These are phyloP conservation scores for Trichoderma atroviride DNA, from an alignment of 2,329 filamentous ascomycete genomes.

Conservation along the genomic window DNA sequence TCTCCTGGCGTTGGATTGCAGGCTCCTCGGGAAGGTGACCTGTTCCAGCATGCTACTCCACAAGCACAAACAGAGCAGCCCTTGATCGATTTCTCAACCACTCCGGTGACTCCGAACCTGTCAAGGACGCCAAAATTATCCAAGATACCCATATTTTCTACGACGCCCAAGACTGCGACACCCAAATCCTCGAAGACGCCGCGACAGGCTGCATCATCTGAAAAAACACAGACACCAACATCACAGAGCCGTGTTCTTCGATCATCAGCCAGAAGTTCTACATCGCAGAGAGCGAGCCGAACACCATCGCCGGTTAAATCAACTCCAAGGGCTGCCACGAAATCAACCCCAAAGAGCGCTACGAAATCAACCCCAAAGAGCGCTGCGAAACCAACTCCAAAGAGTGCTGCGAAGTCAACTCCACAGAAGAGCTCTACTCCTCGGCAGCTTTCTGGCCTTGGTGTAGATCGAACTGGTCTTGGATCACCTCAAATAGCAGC, in stretches of 20 bases:
- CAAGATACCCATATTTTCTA: constrained; percentile 28
- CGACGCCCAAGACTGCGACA: constrained; percentile 13
- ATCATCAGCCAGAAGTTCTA: constrained; percentile 6
- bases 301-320: constrained; percentile 36
- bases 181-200: constrained; percentile 29
- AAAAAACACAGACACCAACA: neutral
- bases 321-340: constrained; percentile 31
- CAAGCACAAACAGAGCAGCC: neutral
- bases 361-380: constrained; percentile 28
- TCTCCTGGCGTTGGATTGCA: constrained; percentile 59
- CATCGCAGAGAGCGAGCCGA: constrained; percentile 12
- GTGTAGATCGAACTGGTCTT: constrained; percentile 69
- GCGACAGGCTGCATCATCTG: constrained; percentile 6
- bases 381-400: constrained; percentile 30
- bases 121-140: constrained; percentile 28
- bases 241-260: constrained; percentile 21
- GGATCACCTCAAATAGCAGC: constrained; percentile 75
- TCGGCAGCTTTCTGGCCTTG: constrained; percentile 62
- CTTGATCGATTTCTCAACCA: constrained; percentile 26
- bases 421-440: constrained; percentile 56
- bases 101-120: constrained; percentile 28
- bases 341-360: constrained; percentile 32
- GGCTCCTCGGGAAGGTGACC: constrained; percentile 53
- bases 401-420: constrained; percentile 40
- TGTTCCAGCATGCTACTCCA: constrained; percentile 46